Conservation (phyloP, 2,329 filamentous ascomycete species). For the Zalaria obscura region DNA sequence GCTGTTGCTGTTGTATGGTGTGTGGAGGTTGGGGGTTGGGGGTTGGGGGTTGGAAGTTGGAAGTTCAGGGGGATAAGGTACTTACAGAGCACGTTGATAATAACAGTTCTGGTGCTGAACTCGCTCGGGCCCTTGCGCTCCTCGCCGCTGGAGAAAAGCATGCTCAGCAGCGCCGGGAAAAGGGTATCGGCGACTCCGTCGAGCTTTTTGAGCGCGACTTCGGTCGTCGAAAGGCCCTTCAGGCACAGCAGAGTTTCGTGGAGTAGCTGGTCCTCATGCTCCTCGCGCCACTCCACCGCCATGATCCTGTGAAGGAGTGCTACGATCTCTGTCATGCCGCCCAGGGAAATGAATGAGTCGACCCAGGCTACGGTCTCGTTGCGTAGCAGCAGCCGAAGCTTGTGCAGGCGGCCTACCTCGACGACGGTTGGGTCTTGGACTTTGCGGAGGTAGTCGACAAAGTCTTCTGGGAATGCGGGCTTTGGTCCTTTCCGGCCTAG, state of each 20-base stretch:
- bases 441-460: conserved; percentile 72
- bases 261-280: conserved; percentile 84
- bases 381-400: conserved; percentile 72
- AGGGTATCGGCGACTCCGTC: conserved; percentile 64
- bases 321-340: conserved; percentile 87
- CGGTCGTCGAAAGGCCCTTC: conserved; percentile 88
- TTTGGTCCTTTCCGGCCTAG: conserved; percentile 39
- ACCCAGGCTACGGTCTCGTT: conserved; percentile 97
- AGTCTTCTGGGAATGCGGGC: conserved; percentile 64
- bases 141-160: conserved; percentile 84
- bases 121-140: conserved; percentile 96
- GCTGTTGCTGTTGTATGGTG: neutral
- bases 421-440: conserved; percentile 68
- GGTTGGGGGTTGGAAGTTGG: no score
- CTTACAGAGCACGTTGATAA: conserved; percentile 65
- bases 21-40: neutral
- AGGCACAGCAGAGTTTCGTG: conserved; percentile 87
- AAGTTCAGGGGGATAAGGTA: neutral
- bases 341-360: conserved; percentile 75
- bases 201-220: conserved; percentile 68
- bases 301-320: conserved; percentile 80
- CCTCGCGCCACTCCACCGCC: conserved; percentile 93
- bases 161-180: conserved; percentile 71
- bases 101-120: conserved; percentile 82
- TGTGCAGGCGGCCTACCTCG: conserved; percentile 91